Evolutionary conservation across 1,284 basidiomycete species (phyloP), one percentile per base, ranked within the genome.

Genomic region (Rhodotorula sp.): DNA sequence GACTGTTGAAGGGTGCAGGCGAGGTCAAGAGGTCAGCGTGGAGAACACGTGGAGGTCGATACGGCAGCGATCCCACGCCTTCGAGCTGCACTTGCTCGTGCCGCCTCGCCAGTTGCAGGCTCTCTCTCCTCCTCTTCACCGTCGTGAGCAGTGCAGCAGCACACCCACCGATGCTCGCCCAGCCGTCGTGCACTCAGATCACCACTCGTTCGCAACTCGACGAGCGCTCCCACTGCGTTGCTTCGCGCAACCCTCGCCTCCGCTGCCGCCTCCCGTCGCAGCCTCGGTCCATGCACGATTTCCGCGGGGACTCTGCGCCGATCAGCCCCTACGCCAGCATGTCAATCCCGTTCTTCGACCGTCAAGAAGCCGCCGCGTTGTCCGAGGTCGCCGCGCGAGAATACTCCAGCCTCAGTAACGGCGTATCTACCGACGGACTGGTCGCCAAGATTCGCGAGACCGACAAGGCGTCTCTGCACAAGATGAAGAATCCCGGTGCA

Each of bases 281-380:
- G 44, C 57, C 48, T 17, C 21, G 27, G 58, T 41, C 41, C 23
- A 66, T 66, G 56, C 56, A 60, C 64, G 41, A 52, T 41, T 41
- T 23, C 19, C 23, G 12, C 25, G 42, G 17, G 12, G 53, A 48
- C 44, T 25, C 17, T 7, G 46, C n/a, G 27, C 59, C 60, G n/a
- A 50, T 54, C 12, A 44, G 46, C 7, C 66, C 66, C 13, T 67
- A 67, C 66, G 59, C 66, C 19, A 44, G 25, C 46, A 56, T 67
- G 59, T 4, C 17, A 7, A 25, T 67, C 12, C 66, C 66, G 23
- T 48, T 12, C 46, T 56, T 57, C 27, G 60, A 67, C 54, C 53
- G 48, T 21, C 34, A 14, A 21, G 66, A 67, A 17, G 41, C 45
- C 0, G n/a, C 3, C 46, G 60, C 57, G 5, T 25, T 50, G 14